phyloP scores from a whole-genome alignment of 2,329 filamentous ascomycete species.

The Metarhizium humberi region DNA sequence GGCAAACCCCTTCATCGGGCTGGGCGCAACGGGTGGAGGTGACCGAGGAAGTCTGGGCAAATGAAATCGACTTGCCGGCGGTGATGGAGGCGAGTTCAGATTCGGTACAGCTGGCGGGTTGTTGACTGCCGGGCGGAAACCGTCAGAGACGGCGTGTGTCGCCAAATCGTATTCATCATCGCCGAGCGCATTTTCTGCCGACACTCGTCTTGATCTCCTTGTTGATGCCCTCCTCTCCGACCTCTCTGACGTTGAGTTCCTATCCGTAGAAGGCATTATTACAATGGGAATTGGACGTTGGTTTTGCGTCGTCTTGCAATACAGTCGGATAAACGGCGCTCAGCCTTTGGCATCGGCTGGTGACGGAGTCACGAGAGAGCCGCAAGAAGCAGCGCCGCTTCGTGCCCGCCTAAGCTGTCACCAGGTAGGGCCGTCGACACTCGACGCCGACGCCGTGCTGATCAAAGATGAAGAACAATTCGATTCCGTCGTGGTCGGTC shows the following conservation, averaged over 20 bases:
- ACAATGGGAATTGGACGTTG: constrained; percentile 5
- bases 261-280: constrained; percentile 32
- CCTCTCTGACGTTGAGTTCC: constrained; percentile 30
- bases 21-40: constrained; percentile 10
- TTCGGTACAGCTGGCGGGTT: not conserved
- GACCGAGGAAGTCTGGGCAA: constrained; percentile 9
- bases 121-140: constrained; percentile 31
- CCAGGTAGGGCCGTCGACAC: not conserved
- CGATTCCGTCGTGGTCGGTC: not conserved
- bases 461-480: not conserved
- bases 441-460: not conserved
- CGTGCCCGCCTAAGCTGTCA: not conserved
- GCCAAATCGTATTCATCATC: constrained; percentile 39
- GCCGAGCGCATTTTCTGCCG: constrained; percentile 15
- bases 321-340: not conserved
- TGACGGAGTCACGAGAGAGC: not conserved
- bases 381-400: not conserved
- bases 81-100: constrained; percentile 14
- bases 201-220: constrained; percentile 30
- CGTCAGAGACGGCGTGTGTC: constrained; percentile 43
- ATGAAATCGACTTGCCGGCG: constrained; percentile 3
- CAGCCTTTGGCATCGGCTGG: not conserved
- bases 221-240: constrained; percentile 33
- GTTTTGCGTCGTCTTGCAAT: not conserved
- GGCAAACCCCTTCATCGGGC: constrained; percentile 13